Base-by-base conservation (phyloP, 169 alveolate genomes). In the Blepharisma undulans region DNA sequence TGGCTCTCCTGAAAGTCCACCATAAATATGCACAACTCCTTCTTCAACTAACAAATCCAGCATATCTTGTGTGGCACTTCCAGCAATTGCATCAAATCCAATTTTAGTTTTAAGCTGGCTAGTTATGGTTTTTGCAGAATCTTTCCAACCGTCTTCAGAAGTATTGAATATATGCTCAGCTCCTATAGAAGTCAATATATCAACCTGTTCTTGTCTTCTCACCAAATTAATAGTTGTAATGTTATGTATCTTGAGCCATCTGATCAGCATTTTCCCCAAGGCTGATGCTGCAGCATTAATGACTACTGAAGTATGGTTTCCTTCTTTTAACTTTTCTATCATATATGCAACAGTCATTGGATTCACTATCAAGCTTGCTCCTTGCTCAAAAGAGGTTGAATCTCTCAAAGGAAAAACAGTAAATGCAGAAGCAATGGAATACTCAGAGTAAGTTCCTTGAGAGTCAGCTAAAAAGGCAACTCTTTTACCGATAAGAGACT, bases 271-370 rank as follows among this genome's bases (percentile, higher is more conserved):
- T 84, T 34, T 84, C 18, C 89, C 89, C 78, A 84, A 60, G 10
- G 33, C 30, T 25, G 89, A 84, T 14, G 89, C 74, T 22, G 89
- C 89, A 5, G 89, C 89, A 32, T 34, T 29, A 19, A 25, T 33
- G 60, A 84, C 48, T 84, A 60, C 34, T 22, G 77, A n/a, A 1
- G 74, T 33, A 8, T 84, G 77, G n/a, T 32, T 32, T 22, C 89
- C 89, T 61, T 84, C 77, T n/a, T 60, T 21, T 16, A 48, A 18
- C 12, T 48, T 48, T 7, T 74, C 80, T 8, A 74, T 6, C 80
- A 74, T 74, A 74, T 74, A 34, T 18, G 78, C 78, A 36, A 84
- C 89, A 36, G 89, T 84, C 89, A 84, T 84, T 7, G 89, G 89
- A 7, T 84, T 84, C 14, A 84, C 89, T 18, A 84, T 48, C 74